Conservation (phyloP, 495 filamentous ascomycete species). For the Collariella sp. region DNA sequence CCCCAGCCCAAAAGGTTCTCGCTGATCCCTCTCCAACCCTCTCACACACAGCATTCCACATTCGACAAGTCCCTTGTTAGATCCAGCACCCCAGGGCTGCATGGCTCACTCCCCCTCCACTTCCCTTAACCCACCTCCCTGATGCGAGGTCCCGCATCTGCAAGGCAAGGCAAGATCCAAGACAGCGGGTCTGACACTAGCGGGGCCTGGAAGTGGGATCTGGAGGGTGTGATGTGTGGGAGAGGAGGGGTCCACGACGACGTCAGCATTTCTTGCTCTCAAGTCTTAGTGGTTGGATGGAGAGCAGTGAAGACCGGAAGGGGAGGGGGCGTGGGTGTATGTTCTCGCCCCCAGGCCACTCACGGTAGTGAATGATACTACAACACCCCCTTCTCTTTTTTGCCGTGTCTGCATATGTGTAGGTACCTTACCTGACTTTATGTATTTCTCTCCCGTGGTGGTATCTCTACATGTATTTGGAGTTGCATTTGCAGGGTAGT, state of each 20-base stretch:
- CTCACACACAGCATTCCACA: no score
- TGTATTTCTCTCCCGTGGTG: background rate
- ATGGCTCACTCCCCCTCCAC: background rate
- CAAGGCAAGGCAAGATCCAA: conserved; percentile 2
- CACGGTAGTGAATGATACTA: background rate
- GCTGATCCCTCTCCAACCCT: no score
- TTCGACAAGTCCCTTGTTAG: background rate
- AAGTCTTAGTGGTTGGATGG: background rate
- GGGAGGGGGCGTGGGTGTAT: background rate
- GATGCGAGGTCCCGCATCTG: conserved; percentile 4
- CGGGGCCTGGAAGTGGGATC: background rate
- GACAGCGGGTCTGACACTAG: background rate
- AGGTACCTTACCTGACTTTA: background rate
- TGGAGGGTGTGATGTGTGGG: background rate
- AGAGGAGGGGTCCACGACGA: background rate
- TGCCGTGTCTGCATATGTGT: background rate
- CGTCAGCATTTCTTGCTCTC: background rate
- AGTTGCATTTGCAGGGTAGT: background rate
- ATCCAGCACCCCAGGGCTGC: background rate
- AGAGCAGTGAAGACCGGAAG: background rate
- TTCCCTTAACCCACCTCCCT: background rate
- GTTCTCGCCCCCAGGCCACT: background rate
- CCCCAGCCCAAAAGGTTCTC: background rate
- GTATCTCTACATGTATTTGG: background rate
- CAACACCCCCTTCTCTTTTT: background rate